Base-by-base conservation (phyloP, 2,329 filamentous ascomycete species). In the Trichoderma simmonsii region DNA sequence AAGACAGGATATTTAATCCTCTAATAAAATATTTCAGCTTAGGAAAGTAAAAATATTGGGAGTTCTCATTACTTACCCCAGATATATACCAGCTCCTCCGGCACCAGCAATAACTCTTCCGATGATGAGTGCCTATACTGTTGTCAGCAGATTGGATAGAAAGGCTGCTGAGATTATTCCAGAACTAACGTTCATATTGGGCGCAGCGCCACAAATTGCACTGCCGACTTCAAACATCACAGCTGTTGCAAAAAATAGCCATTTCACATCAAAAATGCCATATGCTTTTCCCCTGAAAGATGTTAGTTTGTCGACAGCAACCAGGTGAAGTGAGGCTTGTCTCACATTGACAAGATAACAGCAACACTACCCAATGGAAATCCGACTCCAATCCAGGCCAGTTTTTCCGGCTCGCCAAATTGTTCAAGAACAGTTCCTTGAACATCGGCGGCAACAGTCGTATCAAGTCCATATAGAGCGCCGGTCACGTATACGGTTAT, bases 261-360 rank as follows among this genome's bases (percentile, higher is more conserved):
- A 51, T 21, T 51, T 51, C n/a, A 21, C n/a, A 21, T 51, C n/a
- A 4, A 51, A 51, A 21, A 51, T 51, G n/a, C 43, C 43, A 3
- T 51, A 21, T 21, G n/a, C 43, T 6, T 51, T 51, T 6, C 43
- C 43, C 18, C 43, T 51, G 5, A 3, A 21, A 11, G 43, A 21
- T 12, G 9, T 51, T 43, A 43, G 39, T 43, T 43, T 43, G 7
- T n/a, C 39, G 39, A 43, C 4, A 51, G n/a, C n/a, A 51, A 12
- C 1, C 1, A 21, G 8, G 9, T 12, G 18, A 0, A 2, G 8
- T 12, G 6, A 21, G n/a, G 4, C 7, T 0, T 21, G 3, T 51
- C 43, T 21, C 9, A 51, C 43, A 51, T n/a, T 51, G 43, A 51
- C 18, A 51, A 12, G 9, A 51, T 51, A 11, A 51, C 43, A 0